Conservation (phyloP, 345 rosid species). For the Jatropha curcas region DNA sequence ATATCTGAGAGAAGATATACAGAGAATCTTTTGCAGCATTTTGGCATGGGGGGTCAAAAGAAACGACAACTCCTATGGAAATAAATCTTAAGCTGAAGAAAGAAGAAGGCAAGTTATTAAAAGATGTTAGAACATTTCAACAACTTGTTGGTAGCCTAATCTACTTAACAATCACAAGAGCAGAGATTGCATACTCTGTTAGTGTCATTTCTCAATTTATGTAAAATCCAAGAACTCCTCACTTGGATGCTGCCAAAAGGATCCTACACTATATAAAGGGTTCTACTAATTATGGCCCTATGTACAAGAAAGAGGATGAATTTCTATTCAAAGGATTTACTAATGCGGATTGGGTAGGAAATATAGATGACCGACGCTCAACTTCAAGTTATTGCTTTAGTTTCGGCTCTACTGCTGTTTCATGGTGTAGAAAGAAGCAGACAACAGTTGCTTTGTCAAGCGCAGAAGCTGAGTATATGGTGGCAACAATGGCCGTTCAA, state of each 20-base stretch:
- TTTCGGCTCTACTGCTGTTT: neutral
- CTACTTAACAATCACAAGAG: constrained; percentile 4
- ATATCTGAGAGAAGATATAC: too few species aligned
- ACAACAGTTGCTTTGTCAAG: neutral
- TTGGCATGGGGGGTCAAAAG: too few species aligned
- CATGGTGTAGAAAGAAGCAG: neutral
- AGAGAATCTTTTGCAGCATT: too few species aligned
- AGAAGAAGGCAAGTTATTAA: too few species aligned
- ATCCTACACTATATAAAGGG: neutral
- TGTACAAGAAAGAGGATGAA: neutral
- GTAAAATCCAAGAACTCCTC: neutral
- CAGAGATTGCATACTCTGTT: neutral
- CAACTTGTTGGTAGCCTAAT: too few species aligned
- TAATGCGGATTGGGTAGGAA: neutral
- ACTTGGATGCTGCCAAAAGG: neutral
- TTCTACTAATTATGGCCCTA: neutral
- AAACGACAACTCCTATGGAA: too few species aligned
- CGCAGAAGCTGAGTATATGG: neutral
- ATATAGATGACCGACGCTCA: neutral
- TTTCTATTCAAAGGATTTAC: neutral
- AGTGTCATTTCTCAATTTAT: neutral
- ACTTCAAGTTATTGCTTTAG: neutral
- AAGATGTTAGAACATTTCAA: too few species aligned
- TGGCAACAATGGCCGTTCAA: neutral
- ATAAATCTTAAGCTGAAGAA: too few species aligned